Conservation (phyloP, 331 rosid genomes). For the Rhamnella rubrinervis region DNA sequence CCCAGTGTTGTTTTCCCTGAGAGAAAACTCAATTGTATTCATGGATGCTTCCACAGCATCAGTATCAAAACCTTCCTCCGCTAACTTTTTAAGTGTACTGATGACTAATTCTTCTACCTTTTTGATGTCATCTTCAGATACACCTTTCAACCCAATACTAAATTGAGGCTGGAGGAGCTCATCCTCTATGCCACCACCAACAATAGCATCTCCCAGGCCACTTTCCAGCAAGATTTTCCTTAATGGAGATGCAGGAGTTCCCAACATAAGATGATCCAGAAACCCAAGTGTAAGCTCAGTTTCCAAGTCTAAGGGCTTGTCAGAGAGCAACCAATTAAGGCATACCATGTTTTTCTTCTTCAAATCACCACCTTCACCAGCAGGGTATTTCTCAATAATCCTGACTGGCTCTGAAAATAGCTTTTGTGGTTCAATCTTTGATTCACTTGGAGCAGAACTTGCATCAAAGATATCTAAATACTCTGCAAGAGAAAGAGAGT, state of each 20-base stretch:
- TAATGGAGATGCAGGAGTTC: constrained; percentile 97
- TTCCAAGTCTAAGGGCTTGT: constrained; percentile 86
- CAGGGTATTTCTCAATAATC: constrained; percentile 87
- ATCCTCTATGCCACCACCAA: constrained; percentile 96
- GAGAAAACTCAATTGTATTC: constrained; percentile 98
- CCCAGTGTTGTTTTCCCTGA: constrained; percentile 96
- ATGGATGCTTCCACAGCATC: constrained; percentile 96
- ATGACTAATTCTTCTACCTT: constrained; percentile 78
- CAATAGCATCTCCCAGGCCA: constrained; percentile 90
- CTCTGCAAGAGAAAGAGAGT: constrained; percentile 47
- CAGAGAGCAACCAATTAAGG: constrained; percentile 94
- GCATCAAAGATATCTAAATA: constrained; percentile 80
- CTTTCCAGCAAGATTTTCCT: constrained; percentile 91
- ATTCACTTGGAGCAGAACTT: constrained; percentile 73
- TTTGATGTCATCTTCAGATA: constrained; percentile 65
- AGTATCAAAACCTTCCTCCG: constrained; percentile 82
- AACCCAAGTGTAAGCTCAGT: constrained; percentile 83
- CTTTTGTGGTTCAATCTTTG: constrained; percentile 65
- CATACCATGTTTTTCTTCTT: constrained; percentile 87
- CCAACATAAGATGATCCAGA: constrained; percentile 93
- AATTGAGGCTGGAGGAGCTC: constrained; percentile 97
- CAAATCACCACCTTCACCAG: constrained; percentile 76
- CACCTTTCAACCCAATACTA: constrained; percentile 91
- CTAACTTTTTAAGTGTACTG: constrained; percentile 62
- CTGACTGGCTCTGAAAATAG: constrained; percentile 78